Evolutionary conservation across 2,329 filamentous ascomycete genomes (phyloP), one percentile per base, ranked within the genome.

Genomic region (Dryadomyces sulphureus): DNA sequence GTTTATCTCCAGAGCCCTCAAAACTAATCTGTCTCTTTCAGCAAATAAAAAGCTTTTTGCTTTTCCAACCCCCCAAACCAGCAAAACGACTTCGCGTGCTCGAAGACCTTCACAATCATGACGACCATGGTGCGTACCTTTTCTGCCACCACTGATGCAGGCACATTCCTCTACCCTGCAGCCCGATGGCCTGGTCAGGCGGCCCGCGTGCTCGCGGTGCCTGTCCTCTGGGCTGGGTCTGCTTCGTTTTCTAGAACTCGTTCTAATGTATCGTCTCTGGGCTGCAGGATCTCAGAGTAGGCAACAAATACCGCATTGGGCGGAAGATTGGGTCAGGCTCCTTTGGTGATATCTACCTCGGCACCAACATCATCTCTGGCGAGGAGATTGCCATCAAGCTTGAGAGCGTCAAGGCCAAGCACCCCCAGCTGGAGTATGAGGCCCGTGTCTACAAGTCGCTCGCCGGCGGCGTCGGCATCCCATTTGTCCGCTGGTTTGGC

Each of bases 301-400:
- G 92, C 68, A 96, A 96, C 67, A 96, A 98, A 64, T 98, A 98
- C 79, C 88, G 92, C 59, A 96, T 98, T 66, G 92, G 92, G 65
- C 87, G 92, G 59, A 98, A 98, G 77, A 98, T 98, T 60, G 92
- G 92, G 57, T 94, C 88, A 57, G 92, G 92, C 56, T 89, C 82
- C 60, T 98, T 98, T 65, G 92, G 92, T 70, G 92, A 96, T 59
- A 96, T 98, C 63, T 98, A 96, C 68, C 80, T 96, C 46, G 92
- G 92, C 59, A 98, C 92, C 65, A 96, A 98, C 73, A 96, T 98
- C 70, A 96, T 96, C 67, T 96, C 92, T 5, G 92, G 92, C 52
- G 92, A 98, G 67, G 92, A 98, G 68, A 96, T 98, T 59, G 92
- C 92, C 63, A 98, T 98, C 73, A 98, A 98, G 74, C 86, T 98